A percentile compares a stretch with the other conserved stretches of the same genome.
Evolutionary conservation across 2,329 filamentous ascomycete species (phyloP).

Genomic region (Stylonectria norvegica): DNA sequence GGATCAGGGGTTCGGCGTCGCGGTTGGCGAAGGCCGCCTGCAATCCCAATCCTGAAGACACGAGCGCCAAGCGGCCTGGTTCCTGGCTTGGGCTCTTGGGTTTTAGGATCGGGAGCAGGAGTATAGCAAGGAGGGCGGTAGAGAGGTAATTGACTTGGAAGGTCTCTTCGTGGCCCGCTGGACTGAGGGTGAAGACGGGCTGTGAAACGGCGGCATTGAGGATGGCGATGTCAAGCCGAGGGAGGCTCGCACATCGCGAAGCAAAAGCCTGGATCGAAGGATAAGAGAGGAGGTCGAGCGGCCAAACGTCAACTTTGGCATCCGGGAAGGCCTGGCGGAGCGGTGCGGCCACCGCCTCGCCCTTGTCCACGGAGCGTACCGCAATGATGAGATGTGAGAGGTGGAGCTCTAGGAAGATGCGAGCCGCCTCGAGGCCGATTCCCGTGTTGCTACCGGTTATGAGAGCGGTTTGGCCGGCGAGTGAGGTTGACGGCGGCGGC

Average conservation of each 20-base stretch:
- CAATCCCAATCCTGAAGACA: slow-evolving; percentile 23
- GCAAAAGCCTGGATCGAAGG: slow-evolving; percentile 41
- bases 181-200: slow-evolving; percentile 14
- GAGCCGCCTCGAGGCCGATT: slow-evolving; percentile 42
- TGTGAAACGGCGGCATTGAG: slow-evolving; percentile 41
- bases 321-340: slow-evolving; percentile 23
- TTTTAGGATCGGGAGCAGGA: slow-evolving; percentile 30
- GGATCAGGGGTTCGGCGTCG: slow-evolving; percentile 1
- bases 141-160: slow-evolving; percentile 41
- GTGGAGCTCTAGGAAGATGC: slow-evolving; percentile 36
- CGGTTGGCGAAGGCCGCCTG: slow-evolving; percentile 13
- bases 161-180: slow-evolving; percentile 35
- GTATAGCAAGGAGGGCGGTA: slow-evolving; percentile 30
- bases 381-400: slow-evolving; percentile 41
- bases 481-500: slow-evolving; percentile 9
- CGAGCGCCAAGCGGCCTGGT: slow-evolving; percentile 2
- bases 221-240: slow-evolving; percentile 41
- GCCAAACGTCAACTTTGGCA: slow-evolving; percentile 41
- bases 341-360: slow-evolving; percentile 34
- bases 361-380: slow-evolving; percentile 38
- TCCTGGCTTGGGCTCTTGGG: slow-evolving; percentile 2
- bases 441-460: slow-evolving; percentile 45
- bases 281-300: slow-evolving; percentile 42
- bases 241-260: slow-evolving; percentile 29
- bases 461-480: slow-evolving; percentile 38